These are phyloP conservation scores for Eimeria acervulina DNA, from an alignment of 169 alveolate species.

Conservation along the genomic window DNA sequence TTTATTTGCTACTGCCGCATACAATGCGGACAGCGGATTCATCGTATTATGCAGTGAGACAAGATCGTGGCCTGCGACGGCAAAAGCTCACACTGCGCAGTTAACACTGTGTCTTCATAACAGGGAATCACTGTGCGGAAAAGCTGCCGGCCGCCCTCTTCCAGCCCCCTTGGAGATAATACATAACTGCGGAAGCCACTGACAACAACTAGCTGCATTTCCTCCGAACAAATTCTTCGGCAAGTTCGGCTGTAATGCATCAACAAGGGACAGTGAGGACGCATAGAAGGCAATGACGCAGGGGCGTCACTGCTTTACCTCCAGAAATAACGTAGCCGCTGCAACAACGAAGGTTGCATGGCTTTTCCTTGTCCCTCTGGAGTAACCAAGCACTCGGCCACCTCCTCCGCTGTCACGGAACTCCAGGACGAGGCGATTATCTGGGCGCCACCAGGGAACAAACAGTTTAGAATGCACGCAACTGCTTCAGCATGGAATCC, in stretches of 20 bases:
- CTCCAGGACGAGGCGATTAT: conserved; percentile 57
- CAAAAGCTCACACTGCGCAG: conserved; percentile 32
- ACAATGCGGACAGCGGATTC: not conserved
- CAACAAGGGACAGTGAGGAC: not conserved
- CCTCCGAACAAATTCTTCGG: not conserved
- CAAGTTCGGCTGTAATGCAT: not conserved
- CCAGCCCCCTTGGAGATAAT: conserved; percentile 48
- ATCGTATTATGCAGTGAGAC: not conserved
- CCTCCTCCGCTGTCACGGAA: conserved; percentile 27
- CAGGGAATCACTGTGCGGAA: conserved; percentile 61
- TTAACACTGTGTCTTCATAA: conserved; percentile 35
- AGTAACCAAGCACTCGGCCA: conserved; percentile 41
- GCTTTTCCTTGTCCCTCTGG: not conserved
- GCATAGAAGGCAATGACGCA: not conserved
- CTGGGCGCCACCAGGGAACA: conserved; percentile 15
- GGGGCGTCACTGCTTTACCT: not conserved
- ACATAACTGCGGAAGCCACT: conserved; percentile 3
- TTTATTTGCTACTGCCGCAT: not conserved
- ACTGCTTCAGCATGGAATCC: not conserved
- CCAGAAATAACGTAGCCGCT: conserved; percentile 8
- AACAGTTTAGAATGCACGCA: not conserved
- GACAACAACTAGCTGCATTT: not conserved
- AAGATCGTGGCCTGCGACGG: not conserved
- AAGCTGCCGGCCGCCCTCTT: conserved; percentile 63
- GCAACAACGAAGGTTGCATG: not conserved